Evolutionary conservation across 2,329 filamentous ascomycete species (phyloP).

Genomic region (Graphium sp.): DNA sequence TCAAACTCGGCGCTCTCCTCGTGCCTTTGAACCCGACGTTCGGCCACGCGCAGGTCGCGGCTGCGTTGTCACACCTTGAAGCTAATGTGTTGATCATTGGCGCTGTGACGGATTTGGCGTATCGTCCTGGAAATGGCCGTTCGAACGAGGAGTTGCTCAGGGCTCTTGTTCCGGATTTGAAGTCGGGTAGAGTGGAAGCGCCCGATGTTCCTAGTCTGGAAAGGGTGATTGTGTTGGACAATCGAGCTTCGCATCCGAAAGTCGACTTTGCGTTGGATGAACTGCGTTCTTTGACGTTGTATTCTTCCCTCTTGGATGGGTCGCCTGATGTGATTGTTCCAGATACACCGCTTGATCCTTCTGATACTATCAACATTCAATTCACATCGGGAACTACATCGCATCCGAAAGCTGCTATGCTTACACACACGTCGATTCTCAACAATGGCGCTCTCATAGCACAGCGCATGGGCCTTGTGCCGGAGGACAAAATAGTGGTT

Average conservation of each 20-base stretch:
- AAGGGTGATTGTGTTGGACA: constrained; percentile 64
- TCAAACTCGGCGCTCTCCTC: constrained; percentile 85
- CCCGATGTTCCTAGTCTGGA: constrained; percentile 49
- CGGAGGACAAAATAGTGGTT: constrained; percentile 62
- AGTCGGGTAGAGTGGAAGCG: constrained; percentile 15
- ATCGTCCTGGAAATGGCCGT: constrained; percentile 35
- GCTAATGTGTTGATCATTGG: constrained; percentile 65
- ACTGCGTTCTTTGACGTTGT: constrained; percentile 25
- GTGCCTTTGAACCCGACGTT: constrained; percentile 91
- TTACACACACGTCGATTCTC: constrained; percentile 71
- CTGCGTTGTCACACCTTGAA: constrained; percentile 61
- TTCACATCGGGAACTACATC: constrained; percentile 95
- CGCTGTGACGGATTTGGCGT: constrained; percentile 73
- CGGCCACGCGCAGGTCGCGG: constrained; percentile 59
- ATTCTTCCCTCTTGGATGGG: constrained; percentile 19
- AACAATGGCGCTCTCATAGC: constrained; percentile 86
- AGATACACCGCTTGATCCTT: constrained; percentile 28
- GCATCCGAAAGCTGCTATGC: constrained; percentile 76
- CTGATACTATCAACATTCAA: constrained; percentile 83
- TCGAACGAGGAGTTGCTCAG: constrained; percentile 32
- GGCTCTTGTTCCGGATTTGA: constrained; percentile 24
- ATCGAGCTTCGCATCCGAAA: constrained; percentile 34
- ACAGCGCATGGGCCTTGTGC: constrained; percentile 63
- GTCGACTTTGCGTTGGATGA: constrained; percentile 24
- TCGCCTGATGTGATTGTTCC: constrained; percentile 19